phyloP scores from a whole-genome alignment of 2,329 filamentous ascomycete genomes.

The Acarospora socialis region DNA sequence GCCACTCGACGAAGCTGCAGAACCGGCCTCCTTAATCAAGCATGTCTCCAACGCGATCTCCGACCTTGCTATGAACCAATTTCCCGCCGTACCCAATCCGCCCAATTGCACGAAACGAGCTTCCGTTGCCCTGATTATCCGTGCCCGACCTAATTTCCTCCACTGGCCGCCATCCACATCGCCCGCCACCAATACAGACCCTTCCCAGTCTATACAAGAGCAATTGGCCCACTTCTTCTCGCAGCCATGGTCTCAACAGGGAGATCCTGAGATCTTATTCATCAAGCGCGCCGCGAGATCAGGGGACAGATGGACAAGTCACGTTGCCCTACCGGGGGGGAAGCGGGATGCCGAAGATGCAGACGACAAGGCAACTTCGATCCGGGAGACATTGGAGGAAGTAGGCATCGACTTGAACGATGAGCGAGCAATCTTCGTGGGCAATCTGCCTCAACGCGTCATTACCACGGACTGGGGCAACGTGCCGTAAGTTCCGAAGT shows the following conservation, averaged over 20 bases:
- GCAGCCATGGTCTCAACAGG: constrained; percentile 50
- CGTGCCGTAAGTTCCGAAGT: constrained; percentile 35
- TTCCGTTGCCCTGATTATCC: constrained; percentile 51
- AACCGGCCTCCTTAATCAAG: background rate
- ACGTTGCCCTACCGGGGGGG: constrained; percentile 54
- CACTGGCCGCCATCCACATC: constrained; percentile 25
- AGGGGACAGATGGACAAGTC: constrained; percentile 55
- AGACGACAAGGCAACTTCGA: constrained; percentile 46
- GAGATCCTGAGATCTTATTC: constrained; percentile 54
- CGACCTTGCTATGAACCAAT: constrained; percentile 24
- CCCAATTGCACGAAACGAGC: constrained; percentile 42
- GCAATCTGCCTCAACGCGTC: constrained; percentile 51
- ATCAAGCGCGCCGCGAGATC: constrained; percentile 53
- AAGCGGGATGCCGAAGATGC: constrained; percentile 51
- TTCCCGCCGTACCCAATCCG: constrained; percentile 31
- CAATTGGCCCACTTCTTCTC: constrained; percentile 45
- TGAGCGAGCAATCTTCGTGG: constrained; percentile 34
- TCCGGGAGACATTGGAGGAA: constrained; percentile 52
- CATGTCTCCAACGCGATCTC: constrained; percentile 20
- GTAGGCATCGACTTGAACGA: constrained; percentile 46
- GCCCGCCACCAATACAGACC: constrained; percentile 15
- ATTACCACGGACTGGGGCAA: constrained; percentile 55
- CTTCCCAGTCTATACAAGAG: constrained; percentile 20
- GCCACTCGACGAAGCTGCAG: background rate
- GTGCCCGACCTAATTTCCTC: constrained; percentile 43